Percentiles rank a stretch among this genome's conserved stretches.
Evolutionary conservation across 805 yeast species (phyloP).

Genomic region (Saccharomyces paradoxus): DNA sequence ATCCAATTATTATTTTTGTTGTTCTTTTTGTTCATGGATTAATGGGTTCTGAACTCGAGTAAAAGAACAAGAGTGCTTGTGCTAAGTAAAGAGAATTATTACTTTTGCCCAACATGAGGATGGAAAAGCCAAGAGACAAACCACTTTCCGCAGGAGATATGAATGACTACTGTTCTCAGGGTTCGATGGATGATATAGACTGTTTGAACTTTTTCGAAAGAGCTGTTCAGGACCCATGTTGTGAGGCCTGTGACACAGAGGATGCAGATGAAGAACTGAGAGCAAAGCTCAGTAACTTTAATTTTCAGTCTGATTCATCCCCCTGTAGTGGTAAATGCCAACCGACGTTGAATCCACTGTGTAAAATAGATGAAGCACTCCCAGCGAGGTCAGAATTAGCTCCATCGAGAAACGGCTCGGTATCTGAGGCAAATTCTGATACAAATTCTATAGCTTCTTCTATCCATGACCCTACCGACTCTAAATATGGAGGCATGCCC

Average conservation of each 20-base stretch:
- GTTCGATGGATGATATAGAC: neutral
- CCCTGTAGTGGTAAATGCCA: neutral
- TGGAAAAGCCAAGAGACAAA: neutral
- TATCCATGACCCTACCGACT: neutral
- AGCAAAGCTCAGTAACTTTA: neutral
- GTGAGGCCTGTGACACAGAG: slow-evolving; percentile 20
- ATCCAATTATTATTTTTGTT: neutral
- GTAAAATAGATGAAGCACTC: neutral
- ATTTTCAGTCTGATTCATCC: neutral
- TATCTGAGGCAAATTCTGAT: neutral
- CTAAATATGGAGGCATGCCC: neutral
- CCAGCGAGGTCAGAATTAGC: neutral
- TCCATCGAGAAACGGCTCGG: neutral
- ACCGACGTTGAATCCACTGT: neutral
- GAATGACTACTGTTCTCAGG: neutral
- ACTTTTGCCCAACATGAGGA: neutral
- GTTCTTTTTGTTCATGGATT: neutral
- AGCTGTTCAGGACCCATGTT: slow-evolving; percentile 23
- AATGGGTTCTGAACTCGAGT: neutral
- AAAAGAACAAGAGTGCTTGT: neutral
- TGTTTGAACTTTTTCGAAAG: slow-evolving; percentile 18
- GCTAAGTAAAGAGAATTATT: neutral
- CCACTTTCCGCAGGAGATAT: neutral
- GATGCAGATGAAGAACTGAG: slow-evolving; percentile 5
- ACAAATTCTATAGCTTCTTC: neutral